phyloP scores from a whole-genome alignment of 768 basidiomycete species.

The Suillus hirtellus region DNA sequence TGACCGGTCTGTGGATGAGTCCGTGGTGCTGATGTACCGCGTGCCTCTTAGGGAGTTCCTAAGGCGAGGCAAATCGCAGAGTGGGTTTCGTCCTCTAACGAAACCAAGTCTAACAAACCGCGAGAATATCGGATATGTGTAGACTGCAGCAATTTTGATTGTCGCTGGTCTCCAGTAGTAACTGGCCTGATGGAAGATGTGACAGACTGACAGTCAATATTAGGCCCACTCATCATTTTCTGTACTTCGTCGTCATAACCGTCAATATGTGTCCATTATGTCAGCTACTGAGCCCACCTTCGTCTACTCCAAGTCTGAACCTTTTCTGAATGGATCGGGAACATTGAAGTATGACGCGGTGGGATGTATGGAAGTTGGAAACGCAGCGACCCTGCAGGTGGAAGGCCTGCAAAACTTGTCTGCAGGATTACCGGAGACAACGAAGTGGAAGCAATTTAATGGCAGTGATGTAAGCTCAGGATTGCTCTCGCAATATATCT shows the following conservation, averaged over 20 bases:
- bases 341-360: background rate
- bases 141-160: background rate
- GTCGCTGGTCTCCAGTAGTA: background rate
- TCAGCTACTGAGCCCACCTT: background rate
- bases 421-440: background rate
- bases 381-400: too few species aligned
- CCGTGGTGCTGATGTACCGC: too few species aligned
- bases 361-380: background rate
- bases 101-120: too few species aligned
- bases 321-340: background rate
- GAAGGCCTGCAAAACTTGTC: background rate
- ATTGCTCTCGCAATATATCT: background rate
- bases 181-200: background rate
- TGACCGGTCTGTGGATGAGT: too few species aligned
- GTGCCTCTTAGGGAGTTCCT: too few species aligned
- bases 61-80: too few species aligned
- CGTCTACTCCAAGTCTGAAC: background rate
- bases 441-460: background rate
- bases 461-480: background rate
- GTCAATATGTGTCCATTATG: background rate
- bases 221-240: background rate
- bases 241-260: background rate
- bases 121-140: too few species aligned
- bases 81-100: too few species aligned
- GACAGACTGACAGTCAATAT: background rate